phyloP scores from a whole-genome alignment of 2,329 filamentous ascomycete species.

The Sclerotinia spermophila region DNA sequence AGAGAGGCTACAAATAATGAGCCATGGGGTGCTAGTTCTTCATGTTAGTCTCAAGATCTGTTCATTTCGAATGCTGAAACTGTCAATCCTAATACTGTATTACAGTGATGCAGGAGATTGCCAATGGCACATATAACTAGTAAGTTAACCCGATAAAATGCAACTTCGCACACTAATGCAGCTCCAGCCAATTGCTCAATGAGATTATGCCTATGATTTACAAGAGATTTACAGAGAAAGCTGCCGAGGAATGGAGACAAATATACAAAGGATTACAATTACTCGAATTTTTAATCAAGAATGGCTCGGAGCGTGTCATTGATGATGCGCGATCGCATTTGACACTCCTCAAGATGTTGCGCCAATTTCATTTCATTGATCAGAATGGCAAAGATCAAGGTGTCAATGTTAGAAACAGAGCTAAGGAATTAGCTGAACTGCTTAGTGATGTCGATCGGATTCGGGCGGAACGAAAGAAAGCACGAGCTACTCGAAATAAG shows the following conservation, averaged over 20 bases:
- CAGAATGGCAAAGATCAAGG: slow-evolving; percentile 97
- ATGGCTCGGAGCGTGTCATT: slow-evolving; percentile 94
- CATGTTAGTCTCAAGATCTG: slow-evolving; percentile 17
- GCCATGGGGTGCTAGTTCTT: slow-evolving; percentile 64
- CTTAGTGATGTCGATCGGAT: slow-evolving; percentile 89
- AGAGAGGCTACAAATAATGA: slow-evolving; percentile 99
- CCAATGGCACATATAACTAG: slow-evolving; percentile 98
- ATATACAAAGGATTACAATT: slow-evolving; percentile 98
- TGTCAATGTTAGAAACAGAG: slow-evolving; percentile 93
- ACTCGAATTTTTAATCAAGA: slow-evolving; percentile 95
- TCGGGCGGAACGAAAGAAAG: slow-evolving; percentile 80
- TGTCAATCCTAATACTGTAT: slow-evolving; percentile 8
- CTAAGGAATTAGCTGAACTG: slow-evolving; percentile 93
- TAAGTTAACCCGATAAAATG: slow-evolving; percentile 58
- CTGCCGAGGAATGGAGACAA: slow-evolving; percentile 96
- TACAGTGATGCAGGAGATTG: slow-evolving; percentile 85
- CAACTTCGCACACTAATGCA: slow-evolving; percentile 20
- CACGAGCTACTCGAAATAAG: slow-evolving; percentile 84
- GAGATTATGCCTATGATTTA: slow-evolving; percentile 99
- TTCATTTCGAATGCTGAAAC: not conserved
- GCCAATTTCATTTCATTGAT: slow-evolving; percentile 97
- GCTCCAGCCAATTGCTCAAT: slow-evolving; percentile 80
- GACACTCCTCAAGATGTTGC: slow-evolving; percentile 94
- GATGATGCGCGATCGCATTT: slow-evolving; percentile 95
- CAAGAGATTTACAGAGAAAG: slow-evolving; percentile 96